These are phyloP conservation scores for Pseudohyphozyma bogoriensis DNA, from an alignment of 768 basidiomycete genomes.

Conservation along the genomic window DNA sequence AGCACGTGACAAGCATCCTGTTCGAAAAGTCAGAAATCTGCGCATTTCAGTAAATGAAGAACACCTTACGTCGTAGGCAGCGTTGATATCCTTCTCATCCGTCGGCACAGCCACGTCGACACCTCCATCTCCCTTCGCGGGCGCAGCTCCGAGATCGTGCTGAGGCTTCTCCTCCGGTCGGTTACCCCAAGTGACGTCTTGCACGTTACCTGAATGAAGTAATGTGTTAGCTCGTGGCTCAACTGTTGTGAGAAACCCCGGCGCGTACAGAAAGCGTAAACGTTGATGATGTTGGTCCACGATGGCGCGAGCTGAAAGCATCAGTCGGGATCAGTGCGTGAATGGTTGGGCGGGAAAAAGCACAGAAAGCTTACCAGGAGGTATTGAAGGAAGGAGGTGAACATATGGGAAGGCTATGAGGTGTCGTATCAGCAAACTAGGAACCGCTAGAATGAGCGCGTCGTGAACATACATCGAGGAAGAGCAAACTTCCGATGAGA, in stretches of 20 bases:
- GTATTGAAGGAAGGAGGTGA: slow-evolving; percentile 92
- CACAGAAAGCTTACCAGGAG: too few species aligned
- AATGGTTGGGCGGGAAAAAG: too few species aligned
- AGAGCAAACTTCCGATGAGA: slow-evolving; percentile 66
- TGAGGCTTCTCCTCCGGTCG: slow-evolving; percentile 71
- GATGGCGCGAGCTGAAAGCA: slow-evolving; percentile 61
- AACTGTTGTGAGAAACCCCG: too few species aligned
- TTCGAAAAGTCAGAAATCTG: slow-evolving; percentile 37
- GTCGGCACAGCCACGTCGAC: slow-evolving; percentile 81
- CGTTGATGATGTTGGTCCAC: slow-evolving; percentile 69
- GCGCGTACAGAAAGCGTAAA: slow-evolving; percentile 32
- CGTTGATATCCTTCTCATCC: slow-evolving; percentile 59
- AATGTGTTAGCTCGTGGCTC: not conserved
- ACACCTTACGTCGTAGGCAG: not conserved
- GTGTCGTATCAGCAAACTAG: too few species aligned
- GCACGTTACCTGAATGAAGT: slow-evolving; percentile 1
- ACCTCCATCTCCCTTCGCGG: slow-evolving; percentile 47
- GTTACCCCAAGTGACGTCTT: slow-evolving; percentile 44
- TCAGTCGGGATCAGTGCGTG: not conserved
- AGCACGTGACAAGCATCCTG: slow-evolving; percentile 78
- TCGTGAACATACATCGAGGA: slow-evolving; percentile 50
- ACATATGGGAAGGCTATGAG: slow-evolving; percentile 85
- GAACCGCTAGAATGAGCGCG: too few species aligned
- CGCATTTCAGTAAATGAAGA: too few species aligned
- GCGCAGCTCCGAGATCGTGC: slow-evolving; percentile 65